Conservation (phyloP, 345 rosid species). For the Melaleuca quinquenervia region DNA sequence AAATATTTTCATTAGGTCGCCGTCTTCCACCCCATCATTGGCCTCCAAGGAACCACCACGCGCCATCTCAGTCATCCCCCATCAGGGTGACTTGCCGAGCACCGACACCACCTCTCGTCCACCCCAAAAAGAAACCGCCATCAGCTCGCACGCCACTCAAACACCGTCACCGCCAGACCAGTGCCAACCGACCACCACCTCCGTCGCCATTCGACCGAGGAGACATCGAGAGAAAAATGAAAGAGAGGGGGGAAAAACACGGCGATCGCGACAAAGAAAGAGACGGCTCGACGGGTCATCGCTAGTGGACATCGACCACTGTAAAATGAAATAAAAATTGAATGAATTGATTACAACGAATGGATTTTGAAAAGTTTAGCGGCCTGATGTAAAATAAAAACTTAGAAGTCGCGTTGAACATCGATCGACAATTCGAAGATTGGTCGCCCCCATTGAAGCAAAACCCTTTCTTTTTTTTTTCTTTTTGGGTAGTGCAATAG, state of each 20-base stretch:
- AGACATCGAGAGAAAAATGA: not conserved
- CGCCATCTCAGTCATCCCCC: fast-evolving
- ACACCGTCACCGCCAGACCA: not conserved
- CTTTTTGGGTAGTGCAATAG: no score
- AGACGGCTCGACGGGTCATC: not conserved
- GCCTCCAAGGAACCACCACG: not conserved
- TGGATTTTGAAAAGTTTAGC: no score
- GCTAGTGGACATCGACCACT: no score
- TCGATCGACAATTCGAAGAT: no score
- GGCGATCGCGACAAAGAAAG: not conserved
- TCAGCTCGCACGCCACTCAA: not conserved
- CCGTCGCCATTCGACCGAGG: not conserved
- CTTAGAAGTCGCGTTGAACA: no score
- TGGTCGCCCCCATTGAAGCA: no score
- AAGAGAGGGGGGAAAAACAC: not conserved
- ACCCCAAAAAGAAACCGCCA: not conserved
- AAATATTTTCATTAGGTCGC: no score
- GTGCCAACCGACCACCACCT: not conserved
- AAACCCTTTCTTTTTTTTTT: no score
- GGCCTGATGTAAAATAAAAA: no score
- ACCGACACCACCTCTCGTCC: not conserved
- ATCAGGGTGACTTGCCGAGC: not conserved
- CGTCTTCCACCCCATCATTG: not conserved
- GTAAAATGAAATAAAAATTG: no score
- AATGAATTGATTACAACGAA: no score